Evolutionary conservation across 768 basidiomycete species (phyloP).

Genomic region (Lanmaoa pseudosensibilis): DNA sequence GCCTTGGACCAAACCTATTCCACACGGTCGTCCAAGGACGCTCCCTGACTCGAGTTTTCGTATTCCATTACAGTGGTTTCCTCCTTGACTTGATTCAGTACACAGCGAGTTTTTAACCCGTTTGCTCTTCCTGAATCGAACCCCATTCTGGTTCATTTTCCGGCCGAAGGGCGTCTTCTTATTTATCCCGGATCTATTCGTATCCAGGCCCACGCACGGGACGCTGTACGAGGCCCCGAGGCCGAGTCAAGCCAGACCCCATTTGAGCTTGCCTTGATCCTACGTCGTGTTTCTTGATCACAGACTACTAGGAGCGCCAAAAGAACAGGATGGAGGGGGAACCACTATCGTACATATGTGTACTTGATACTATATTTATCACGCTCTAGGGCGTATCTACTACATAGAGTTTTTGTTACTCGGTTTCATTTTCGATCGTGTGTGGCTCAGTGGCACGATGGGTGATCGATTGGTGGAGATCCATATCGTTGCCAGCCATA

Average conservation of each 20-base stretch:
- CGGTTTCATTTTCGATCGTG: not conserved
- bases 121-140: conserved; percentile 24
- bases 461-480: conserved; percentile 14
- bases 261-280: not conserved
- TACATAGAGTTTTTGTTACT: conserved; percentile 13
- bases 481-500: too few relatives aligned
- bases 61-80: conserved; percentile 21
- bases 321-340: conserved; percentile 3
- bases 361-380: conserved; percentile 26
- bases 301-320: conserved; percentile 7
- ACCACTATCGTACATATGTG: conserved; percentile 19
- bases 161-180: conserved; percentile 16
- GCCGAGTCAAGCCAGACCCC: conserved; percentile 1
- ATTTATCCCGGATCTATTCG: conserved; percentile 29
- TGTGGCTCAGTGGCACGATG: not conserved
- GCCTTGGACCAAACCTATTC: conserved; percentile 25
- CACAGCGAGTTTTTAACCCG: conserved; percentile 10
- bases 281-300: conserved; percentile 1
- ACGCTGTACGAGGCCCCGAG: conserved; percentile 4
- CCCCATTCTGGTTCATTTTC: conserved; percentile 6
- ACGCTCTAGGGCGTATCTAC: conserved; percentile 4
- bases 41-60: conserved; percentile 20
- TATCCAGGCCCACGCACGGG: conserved; percentile 7
- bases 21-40: conserved; percentile 23
- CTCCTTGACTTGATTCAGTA: conserved; percentile 18